Percentiles rank a stretch among this genome's conserved stretches.
Conservation (phyloP, 2,329 filamentous ascomycete genomes). For the Aureobasidium sp. region DNA sequence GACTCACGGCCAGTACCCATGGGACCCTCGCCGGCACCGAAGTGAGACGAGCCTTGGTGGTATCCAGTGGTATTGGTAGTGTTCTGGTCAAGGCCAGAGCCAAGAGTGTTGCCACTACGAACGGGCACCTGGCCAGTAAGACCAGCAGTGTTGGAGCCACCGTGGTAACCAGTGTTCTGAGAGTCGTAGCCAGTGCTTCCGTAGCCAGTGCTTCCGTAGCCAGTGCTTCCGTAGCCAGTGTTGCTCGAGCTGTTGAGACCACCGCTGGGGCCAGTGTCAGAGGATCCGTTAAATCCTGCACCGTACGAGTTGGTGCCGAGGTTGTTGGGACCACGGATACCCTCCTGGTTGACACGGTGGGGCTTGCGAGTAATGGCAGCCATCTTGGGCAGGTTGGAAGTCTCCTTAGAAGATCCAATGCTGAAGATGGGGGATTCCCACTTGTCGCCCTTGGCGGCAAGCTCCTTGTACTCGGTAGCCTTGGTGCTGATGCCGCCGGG, state of each 20-base stretch:
- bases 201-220: neutral
- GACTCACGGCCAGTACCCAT: neutral
- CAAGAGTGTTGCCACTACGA: constrained; percentile 14
- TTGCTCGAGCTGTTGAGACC: constrained; percentile 13
- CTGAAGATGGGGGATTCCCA: constrained; percentile 95
- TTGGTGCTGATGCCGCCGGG: constrained; percentile 86
- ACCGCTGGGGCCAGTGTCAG: neutral
- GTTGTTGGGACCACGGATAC: constrained; percentile 23
- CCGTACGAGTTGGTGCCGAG: constrained; percentile 11
- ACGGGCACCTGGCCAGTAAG: constrained; percentile 17
- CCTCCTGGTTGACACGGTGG: constrained; percentile 38
- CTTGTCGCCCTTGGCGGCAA: constrained; percentile 77
- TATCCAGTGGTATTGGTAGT: constrained; percentile 16
- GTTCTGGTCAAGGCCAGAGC: constrained; percentile 15
- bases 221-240: constrained; percentile 17
- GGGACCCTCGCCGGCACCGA: neutral
- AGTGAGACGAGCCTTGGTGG: constrained; percentile 28
- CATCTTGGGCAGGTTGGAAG: constrained; percentile 58
- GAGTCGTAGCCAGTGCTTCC: constrained; percentile 14
- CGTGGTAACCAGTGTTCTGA: constrained; percentile 14
- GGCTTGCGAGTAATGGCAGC: constrained; percentile 51
- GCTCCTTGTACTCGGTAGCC: constrained; percentile 85
- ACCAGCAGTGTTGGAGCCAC: constrained; percentile 12
- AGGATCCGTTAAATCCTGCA: constrained; percentile 12
- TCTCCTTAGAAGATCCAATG: constrained; percentile 69